phyloP scores from a whole-genome alignment of 768 basidiomycete genomes.

The Podaxis mareebaensis region DNA sequence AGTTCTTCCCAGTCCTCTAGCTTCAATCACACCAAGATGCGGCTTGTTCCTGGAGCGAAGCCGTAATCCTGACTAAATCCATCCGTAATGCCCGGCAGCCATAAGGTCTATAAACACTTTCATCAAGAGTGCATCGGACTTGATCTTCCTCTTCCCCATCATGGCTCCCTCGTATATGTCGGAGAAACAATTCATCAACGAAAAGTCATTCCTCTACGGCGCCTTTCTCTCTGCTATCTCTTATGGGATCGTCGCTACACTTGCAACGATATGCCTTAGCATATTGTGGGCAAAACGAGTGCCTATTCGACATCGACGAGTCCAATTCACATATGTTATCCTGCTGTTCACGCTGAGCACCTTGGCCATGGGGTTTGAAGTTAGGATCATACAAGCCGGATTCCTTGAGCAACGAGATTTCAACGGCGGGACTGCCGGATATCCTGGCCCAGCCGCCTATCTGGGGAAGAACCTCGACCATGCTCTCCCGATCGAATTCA shows the following conservation, averaged over 20 bases:
- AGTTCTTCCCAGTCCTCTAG: too few species aligned
- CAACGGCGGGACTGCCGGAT: slow-evolving; percentile 10
- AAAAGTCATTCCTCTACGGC: slow-evolving; percentile 13
- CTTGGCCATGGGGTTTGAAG: slow-evolving; percentile 7
- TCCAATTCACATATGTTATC: slow-evolving; percentile 5
- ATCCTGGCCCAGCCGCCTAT: slow-evolving; percentile 10
- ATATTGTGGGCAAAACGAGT: background rate
- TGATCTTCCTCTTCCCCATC: background rate
- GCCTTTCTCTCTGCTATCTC: slow-evolving; percentile 8
- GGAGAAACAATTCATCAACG: slow-evolving; percentile 9
- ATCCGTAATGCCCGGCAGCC: background rate
- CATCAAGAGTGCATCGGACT: background rate
- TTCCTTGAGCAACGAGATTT: slow-evolving; percentile 13
- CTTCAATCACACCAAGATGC: too few species aligned
- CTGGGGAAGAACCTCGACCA: slow-evolving; percentile 7
- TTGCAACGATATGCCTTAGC: slow-evolving; percentile 1
- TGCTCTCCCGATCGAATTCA: slow-evolving; percentile 5
- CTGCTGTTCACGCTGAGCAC: slow-evolving; percentile 7
- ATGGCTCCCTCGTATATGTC: slow-evolving; percentile 12
- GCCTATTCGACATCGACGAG: slow-evolving; percentile 1
- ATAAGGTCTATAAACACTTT: background rate
- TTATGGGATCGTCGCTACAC: slow-evolving; percentile 6
- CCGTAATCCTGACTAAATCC: background rate
- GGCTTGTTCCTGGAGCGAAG: background rate
- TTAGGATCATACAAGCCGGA: slow-evolving; percentile 9